These are phyloP conservation scores for Cercophora newfieldiana DNA, from an alignment of 495 filamentous ascomycete genomes.

Conservation along the genomic window DNA sequence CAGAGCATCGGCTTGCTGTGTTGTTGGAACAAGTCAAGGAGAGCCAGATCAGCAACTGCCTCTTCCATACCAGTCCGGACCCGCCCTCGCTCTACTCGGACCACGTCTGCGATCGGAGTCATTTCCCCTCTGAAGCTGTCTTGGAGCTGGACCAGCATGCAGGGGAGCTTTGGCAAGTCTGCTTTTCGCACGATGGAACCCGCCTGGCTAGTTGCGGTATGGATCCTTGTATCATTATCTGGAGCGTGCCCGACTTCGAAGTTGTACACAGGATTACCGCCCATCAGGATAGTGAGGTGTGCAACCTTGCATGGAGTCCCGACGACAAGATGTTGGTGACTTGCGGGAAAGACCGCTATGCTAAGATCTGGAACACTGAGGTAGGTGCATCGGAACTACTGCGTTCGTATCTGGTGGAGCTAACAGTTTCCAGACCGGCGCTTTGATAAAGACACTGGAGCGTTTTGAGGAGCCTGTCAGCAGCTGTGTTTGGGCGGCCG, in stretches of 20 bases:
- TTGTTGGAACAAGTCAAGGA: constrained; percentile 82
- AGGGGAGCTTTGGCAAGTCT: constrained; percentile 87
- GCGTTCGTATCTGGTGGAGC: neutral
- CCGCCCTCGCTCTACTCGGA: constrained; percentile 86
- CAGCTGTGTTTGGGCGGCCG: constrained; percentile 79
- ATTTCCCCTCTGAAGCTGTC: constrained; percentile 71
- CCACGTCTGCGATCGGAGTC: constrained; percentile 75
- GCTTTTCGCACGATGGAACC: constrained; percentile 87
- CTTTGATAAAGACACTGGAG: constrained; percentile 61
- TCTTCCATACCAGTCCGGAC: constrained; percentile 82
- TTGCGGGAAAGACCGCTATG: constrained; percentile 72
- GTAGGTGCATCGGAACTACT: constrained; percentile 49
- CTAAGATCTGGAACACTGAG: constrained; percentile 75
- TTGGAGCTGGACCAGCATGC: constrained; percentile 70
- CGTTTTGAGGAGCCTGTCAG: constrained; percentile 80
- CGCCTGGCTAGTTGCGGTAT: constrained; percentile 79
- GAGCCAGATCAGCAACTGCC: constrained; percentile 76
- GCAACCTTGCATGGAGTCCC: constrained; percentile 85
- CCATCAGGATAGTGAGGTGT: constrained; percentile 62
- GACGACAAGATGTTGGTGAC: constrained; percentile 83
- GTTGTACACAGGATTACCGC: constrained; percentile 63
- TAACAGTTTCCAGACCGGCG: constrained; percentile 60
- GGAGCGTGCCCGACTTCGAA: constrained; percentile 70
- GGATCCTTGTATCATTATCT: constrained; percentile 75
- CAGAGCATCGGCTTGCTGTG: constrained; percentile 83